phyloP scores from a whole-genome alignment of 1,139 yeast species.

The Saccharomycopsis hybrid region DNA sequence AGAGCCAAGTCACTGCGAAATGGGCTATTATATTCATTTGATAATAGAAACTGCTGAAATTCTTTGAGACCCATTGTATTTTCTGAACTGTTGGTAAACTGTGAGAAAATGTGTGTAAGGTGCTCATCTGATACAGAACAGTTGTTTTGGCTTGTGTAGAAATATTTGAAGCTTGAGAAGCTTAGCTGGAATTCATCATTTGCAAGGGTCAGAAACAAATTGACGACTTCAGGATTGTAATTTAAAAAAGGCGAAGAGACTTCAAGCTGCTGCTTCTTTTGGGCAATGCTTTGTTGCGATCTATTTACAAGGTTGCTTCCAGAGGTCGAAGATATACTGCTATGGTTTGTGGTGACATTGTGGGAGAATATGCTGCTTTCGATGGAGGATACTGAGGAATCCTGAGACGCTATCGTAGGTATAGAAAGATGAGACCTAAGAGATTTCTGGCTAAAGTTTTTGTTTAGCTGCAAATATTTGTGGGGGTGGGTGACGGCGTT shows the following conservation, averaged over 20 bases:
- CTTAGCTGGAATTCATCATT: neutral
- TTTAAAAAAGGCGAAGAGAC: too few relatives aligned
- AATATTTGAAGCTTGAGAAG: neutral
- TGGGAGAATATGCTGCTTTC: neutral
- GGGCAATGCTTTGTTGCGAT: too few relatives aligned
- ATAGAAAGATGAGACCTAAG: neutral
- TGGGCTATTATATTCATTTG: neutral
- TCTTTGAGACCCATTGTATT: neutral
- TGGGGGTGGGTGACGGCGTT: too few relatives aligned
- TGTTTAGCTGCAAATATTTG: neutral
- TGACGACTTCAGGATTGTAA: neutral
- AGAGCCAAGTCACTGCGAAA: neutral
- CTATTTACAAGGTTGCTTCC: too few relatives aligned
- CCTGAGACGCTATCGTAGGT: neutral
- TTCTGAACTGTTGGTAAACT: neutral
- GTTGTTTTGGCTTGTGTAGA: neutral
- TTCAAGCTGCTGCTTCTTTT: neutral
- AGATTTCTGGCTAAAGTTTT: slow-evolving; percentile 1
- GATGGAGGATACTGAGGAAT: neutral
- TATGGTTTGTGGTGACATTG: neutral
- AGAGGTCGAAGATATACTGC: neutral
- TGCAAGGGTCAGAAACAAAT: neutral
- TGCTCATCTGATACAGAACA: neutral
- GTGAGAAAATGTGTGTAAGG: neutral
- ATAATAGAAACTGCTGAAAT: neutral